Conservation (phyloP, 306 rosid species). For the Rosa multiflora region DNA sequence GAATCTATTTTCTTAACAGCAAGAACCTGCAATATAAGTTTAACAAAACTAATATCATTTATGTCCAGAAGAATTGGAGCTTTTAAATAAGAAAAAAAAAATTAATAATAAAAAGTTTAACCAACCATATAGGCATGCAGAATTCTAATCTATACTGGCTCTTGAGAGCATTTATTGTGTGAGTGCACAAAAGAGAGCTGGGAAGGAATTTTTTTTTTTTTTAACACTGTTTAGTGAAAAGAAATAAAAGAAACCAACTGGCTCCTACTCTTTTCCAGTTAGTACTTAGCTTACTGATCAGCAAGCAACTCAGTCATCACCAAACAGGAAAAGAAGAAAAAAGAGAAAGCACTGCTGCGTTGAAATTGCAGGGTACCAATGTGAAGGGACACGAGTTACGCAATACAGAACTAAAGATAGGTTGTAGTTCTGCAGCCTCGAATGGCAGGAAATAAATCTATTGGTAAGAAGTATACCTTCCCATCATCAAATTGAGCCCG, state of each 20-base stretch:
- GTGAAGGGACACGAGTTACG: neutral
- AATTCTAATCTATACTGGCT: neutral
- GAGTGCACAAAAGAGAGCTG: neutral
- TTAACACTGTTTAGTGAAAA: neutral
- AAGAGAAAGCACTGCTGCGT: neutral
- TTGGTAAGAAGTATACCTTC: conserved; percentile 50
- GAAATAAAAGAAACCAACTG: neutral
- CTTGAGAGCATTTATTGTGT: neutral
- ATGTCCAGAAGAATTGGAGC: neutral
- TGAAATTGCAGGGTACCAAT: neutral
- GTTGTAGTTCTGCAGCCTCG: neutral
- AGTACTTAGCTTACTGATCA: neutral
- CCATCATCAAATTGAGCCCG: conserved; percentile 89
- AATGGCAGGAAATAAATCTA: conserved; percentile 7
- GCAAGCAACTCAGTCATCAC: neutral
- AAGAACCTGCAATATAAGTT: conserved; percentile 61
- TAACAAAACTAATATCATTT: neutral
- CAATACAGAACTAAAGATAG: neutral
- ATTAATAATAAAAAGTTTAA: neutral
- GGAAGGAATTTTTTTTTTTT: too few relatives aligned
- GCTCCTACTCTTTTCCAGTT: neutral
- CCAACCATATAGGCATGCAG: neutral
- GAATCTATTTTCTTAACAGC: conserved; percentile 97
- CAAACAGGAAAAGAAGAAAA: neutral
- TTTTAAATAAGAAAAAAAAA: neutral